These are phyloP conservation scores for Sordariomycetes sp. DNA, from an alignment of 2,329 filamentous ascomycete species.

Conservation along the genomic window DNA sequence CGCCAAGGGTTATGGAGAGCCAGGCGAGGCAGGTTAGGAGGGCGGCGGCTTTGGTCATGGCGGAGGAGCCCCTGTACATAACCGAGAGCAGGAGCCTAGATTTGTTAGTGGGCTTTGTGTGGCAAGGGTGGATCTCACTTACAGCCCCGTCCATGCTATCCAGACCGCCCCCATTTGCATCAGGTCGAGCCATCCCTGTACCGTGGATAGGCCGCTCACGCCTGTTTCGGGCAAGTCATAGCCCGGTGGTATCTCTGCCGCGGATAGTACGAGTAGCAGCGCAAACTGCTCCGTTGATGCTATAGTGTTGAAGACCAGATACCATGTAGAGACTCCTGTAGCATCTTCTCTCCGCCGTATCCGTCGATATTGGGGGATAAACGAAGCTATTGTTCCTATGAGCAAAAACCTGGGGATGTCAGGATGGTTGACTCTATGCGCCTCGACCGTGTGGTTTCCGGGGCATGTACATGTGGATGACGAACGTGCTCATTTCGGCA, in stretches of 20 bases:
- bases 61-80: not conserved
- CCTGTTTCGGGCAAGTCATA: conserved; percentile 2
- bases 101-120: not conserved
- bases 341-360: not conserved
- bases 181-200: conserved; percentile 3
- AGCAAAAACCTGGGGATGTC: not conserved
- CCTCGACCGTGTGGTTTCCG: not conserved
- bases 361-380: conserved; percentile 1
- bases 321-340: conserved; percentile 1
- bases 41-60: conserved; percentile 1
- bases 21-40: conserved; percentile 1
- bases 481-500: conserved; percentile 5
- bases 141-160: conserved; percentile 1
- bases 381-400: conserved; percentile 1
- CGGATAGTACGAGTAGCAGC: not conserved
- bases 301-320: conserved; percentile 1
- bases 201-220: not conserved
- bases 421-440: not conserved
- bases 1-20: conserved; percentile 3
- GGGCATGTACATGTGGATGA: not conserved
- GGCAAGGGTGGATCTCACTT: not conserved
- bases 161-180: conserved; percentile 1
- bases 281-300: conserved; percentile 2
- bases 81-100: not conserved
- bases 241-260: not conserved